Percentiles rank a stretch among this genome's conserved stretches.
Conservation (phyloP, 352 stramenopile species). For the Phytophthora pini region DNA sequence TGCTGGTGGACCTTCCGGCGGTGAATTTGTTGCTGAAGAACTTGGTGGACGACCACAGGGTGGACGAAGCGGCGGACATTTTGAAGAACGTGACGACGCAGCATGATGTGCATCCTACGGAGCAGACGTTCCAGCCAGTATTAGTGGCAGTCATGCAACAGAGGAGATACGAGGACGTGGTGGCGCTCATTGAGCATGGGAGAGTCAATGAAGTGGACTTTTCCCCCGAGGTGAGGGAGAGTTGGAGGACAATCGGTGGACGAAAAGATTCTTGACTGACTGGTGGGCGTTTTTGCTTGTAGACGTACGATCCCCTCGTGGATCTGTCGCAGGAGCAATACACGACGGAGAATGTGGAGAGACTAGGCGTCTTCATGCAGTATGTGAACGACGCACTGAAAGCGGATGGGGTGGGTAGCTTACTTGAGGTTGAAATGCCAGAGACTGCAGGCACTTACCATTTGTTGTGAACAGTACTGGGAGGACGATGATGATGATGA, state of each 20-base stretch:
- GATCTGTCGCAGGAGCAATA: slow-evolving; percentile 55
- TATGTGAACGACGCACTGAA: slow-evolving; percentile 65
- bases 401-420: slow-evolving; percentile 48
- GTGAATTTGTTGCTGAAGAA: slow-evolving; percentile 52
- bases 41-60: slow-evolving; percentile 46
- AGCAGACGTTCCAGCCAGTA: slow-evolving; percentile 60
- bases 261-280: neutral
- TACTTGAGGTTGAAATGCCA: neutral
- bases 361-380: slow-evolving; percentile 60
- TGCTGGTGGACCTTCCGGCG: slow-evolving; percentile 66
- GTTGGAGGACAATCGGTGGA: neutral
- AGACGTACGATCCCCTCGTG: slow-evolving; percentile 77
- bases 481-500: slow-evolving; percentile 49
- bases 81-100: slow-evolving; percentile 43
- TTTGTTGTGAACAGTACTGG: slow-evolving; percentile 28
- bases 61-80: slow-evolving; percentile 54
- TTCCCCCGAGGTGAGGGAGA: slow-evolving; percentile 47
- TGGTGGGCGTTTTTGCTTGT: neutral
- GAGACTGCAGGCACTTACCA: neutral
- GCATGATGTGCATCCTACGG: slow-evolving; percentile 58
- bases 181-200: slow-evolving; percentile 60
- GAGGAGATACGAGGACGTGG: slow-evolving; percentile 54
- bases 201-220: slow-evolving; percentile 58
- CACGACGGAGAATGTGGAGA: slow-evolving; percentile 44
- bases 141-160: slow-evolving; percentile 56